Base-by-base conservation (phyloP, 805 yeast species). In the Wickerhamiella sergipiensis region DNA sequence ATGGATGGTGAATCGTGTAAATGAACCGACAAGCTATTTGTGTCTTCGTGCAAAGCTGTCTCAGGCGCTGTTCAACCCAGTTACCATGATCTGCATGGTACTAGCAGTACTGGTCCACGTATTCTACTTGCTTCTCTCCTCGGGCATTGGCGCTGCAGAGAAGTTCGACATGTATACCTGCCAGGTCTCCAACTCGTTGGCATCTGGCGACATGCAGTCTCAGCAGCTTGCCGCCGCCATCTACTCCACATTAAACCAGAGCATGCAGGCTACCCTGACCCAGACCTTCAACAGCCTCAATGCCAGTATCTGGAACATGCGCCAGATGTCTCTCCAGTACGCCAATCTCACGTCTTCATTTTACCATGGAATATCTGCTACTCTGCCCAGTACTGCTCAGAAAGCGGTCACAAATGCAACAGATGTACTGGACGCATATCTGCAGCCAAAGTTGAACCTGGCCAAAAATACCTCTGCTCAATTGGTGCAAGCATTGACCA, bases 11-110 rank as follows among this genome's bases (percentile, higher is more conserved):
- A 49, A 53, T 22, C 49, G 57, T 12, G 44, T 51, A 6, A 50
- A 50, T 10, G 52, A 46, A 9, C 47, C 49, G 7, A 57, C 61
- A 6, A 50, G 57, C 7, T 58, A 58, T 38, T n/a, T 54, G 12
- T 53, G 63, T 18, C 53, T 58, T 0, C 38, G 51, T 24, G 53
- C 58, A 13, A 50, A 40, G 23, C 49, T 57, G 36, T 46, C 53
- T 10, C 61, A 53, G 33, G 42, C 46, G 1, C 13, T 56, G 3
- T 47, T 54, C 49, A 60, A 60, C 53, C 53, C 44, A 17, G 47
- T 45, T 19, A 55, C 59, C 3, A n/a, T 58, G 26, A 36, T 43
- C 13, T 52, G 55, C 26, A 43, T 55, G 13, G 17, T 52, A 9
- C 19, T 58, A 19, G 47, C 53, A 5, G 50, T 57, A 6, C 43